Evolutionary conservation across 176 grass and related monocot genomes (phyloP).

Genomic region (Phyllostachys edulis): DNA sequence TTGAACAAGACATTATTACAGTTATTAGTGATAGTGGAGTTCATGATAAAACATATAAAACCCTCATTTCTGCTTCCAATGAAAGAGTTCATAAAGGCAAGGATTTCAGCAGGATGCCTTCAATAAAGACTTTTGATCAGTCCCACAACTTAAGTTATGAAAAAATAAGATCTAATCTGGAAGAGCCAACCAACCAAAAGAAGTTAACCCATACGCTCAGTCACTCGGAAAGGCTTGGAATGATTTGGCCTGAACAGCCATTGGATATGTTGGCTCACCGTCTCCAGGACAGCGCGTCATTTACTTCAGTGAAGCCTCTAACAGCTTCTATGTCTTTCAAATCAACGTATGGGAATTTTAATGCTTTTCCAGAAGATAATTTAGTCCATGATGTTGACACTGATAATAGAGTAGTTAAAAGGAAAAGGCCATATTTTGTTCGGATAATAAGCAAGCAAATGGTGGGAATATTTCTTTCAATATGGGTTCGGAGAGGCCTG

Average conservation of each 20-base stretch:
- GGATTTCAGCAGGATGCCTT: slow-evolving; percentile 33
- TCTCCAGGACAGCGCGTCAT: slow-evolving; percentile 34
- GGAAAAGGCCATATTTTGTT: slow-evolving; percentile 69
- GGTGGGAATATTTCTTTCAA: slow-evolving; percentile 87
- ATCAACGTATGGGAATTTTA: slow-evolving; percentile 46
- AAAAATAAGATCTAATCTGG: slow-evolving; percentile 41
- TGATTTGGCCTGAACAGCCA: slow-evolving; percentile 90
- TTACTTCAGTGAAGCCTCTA: slow-evolving; percentile 43
- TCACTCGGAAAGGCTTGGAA: slow-evolving; percentile 81
- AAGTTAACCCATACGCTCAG: slow-evolving; percentile 65
- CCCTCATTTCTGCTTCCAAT: not conserved
- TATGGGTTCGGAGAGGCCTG: slow-evolving; percentile 86
- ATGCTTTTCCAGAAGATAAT: slow-evolving; percentile 42
- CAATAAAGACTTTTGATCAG: slow-evolving; percentile 53
- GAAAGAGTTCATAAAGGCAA: slow-evolving; percentile 32
- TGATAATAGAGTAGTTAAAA: slow-evolving; percentile 40
- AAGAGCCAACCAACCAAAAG: slow-evolving; percentile 50
- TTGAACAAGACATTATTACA: slow-evolving; percentile 36
- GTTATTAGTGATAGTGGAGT: slow-evolving; percentile 31
- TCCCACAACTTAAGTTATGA: slow-evolving; percentile 54
- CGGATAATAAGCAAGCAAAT: slow-evolving; percentile 99
- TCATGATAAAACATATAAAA: slow-evolving; percentile 16
- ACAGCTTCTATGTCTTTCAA: slow-evolving; percentile 61
- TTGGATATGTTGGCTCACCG: slow-evolving; percentile 61
- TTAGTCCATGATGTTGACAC: slow-evolving; percentile 49